These are phyloP conservation scores for Magnolia kwangsiensis DNA, from an alignment of 164 flowering plant species.

Conservation along the genomic window DNA sequence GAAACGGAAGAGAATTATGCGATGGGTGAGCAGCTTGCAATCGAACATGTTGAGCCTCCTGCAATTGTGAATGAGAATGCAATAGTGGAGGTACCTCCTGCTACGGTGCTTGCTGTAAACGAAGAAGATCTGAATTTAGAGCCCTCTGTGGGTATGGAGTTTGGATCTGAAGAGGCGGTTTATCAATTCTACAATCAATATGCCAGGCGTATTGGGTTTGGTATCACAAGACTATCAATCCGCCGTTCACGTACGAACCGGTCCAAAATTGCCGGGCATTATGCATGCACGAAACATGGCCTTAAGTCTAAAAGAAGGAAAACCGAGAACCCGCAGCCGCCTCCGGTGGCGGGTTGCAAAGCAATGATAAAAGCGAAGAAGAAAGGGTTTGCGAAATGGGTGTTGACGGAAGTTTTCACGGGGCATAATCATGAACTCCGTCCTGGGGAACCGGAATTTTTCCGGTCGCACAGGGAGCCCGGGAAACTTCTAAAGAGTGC, in stretches of 20 bases:
- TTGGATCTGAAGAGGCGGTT: conserved; percentile 47
- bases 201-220: conserved; percentile 49
- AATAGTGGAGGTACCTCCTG: not conserved
- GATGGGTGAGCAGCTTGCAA: conserved; percentile 2
- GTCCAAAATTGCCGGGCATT: conserved; percentile 9
- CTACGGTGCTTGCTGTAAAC: not conserved
- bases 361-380: not conserved
- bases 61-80: not conserved
- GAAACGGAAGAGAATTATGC: conserved; percentile 5
- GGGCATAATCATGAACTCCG: not conserved
- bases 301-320: not conserved
- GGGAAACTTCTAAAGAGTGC: not conserved
- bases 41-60: not conserved
- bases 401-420: not conserved
- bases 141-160: conserved; percentile 51
- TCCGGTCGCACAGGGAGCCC: not conserved
- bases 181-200: conserved; percentile 41
- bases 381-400: conserved; percentile 1
- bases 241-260: conserved; percentile 29
- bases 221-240: conserved; percentile 34
- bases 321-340: not conserved
- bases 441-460: not conserved
- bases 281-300: conserved; percentile 14
- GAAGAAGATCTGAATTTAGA: conserved; percentile 23
- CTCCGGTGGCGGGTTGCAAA: not conserved